phyloP scores from a whole-genome alignment of 2,329 filamentous ascomycete species.

The Hirsutella rhossiliensis region DNA sequence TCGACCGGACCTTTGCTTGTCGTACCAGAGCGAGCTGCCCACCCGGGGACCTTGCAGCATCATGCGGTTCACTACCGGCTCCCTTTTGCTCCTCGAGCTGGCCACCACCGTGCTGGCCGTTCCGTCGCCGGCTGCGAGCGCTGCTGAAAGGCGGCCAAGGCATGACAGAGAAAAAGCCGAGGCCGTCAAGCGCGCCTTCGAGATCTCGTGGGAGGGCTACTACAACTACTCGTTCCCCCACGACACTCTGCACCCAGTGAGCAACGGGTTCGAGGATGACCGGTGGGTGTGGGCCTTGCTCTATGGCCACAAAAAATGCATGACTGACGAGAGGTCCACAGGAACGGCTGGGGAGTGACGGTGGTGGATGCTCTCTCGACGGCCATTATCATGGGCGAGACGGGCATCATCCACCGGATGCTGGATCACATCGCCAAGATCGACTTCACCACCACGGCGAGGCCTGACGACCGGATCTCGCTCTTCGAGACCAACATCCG shows the following conservation, averaged over 20 bases:
- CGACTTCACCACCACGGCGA: conserved; percentile 50
- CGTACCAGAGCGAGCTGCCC: background rate
- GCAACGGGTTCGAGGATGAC: conserved; percentile 54
- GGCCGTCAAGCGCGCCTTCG: conserved; percentile 57
- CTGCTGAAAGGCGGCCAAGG: conserved; percentile 1
- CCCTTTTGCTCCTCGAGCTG: conserved; percentile 4
- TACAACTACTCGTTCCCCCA: conserved; percentile 63
- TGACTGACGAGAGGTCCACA: conserved; percentile 17
- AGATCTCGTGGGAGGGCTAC: conserved; percentile 62
- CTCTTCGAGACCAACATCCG: conserved; percentile 88
- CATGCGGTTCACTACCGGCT: conserved; percentile 5
- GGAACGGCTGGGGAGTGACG: conserved; percentile 76
- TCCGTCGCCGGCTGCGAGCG: background rate
- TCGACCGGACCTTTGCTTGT: background rate
- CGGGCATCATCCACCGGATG: conserved; percentile 56
- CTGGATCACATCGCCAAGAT: conserved; percentile 58
- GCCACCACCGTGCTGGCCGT: conserved; percentile 2
- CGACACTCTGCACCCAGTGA: conserved; percentile 61
- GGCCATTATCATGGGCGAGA: conserved; percentile 63
- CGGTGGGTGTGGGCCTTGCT: conserved; percentile 34
- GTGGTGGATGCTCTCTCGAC: conserved; percentile 73
- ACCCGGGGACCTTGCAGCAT: background rate
- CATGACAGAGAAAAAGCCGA: conserved; percentile 33
- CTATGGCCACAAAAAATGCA: background rate
- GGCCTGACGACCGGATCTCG: conserved; percentile 42